Evolutionary conservation across 805 yeast species (phyloP).

Genomic region (Yamadazyma philogaea): DNA sequence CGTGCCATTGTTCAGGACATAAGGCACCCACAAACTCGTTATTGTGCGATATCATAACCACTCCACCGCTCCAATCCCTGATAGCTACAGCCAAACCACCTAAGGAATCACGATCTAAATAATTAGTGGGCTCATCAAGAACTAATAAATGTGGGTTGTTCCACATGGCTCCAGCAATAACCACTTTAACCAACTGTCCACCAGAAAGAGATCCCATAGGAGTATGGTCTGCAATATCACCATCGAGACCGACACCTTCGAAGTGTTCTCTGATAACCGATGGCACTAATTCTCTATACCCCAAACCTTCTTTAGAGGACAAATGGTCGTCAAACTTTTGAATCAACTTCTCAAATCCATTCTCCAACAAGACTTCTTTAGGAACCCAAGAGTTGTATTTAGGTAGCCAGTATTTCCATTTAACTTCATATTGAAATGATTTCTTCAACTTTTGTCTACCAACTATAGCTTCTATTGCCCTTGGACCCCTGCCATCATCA

Average conservation of each 20-base stretch:
- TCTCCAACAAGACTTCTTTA: slow-evolving; percentile 73
- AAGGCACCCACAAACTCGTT: slow-evolving; percentile 95
- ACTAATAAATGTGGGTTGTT: slow-evolving; percentile 96
- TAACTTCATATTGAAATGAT: slow-evolving; percentile 93
- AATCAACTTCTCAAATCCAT: slow-evolving; percentile 43
- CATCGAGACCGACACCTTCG: slow-evolving; percentile 95
- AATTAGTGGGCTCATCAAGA: slow-evolving; percentile 97
- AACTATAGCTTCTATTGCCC: slow-evolving; percentile 89
- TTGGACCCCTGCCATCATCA: slow-evolving; percentile 83
- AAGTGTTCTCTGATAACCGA: slow-evolving; percentile 93
- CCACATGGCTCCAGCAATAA: slow-evolving; percentile 99
- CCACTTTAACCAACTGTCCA: slow-evolving; percentile 97
- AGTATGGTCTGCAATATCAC: slow-evolving; percentile 97
- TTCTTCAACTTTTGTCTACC: slow-evolving; percentile 97
- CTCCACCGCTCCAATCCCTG: slow-evolving; percentile 98
- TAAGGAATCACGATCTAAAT: slow-evolving; percentile 94
- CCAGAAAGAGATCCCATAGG: slow-evolving; percentile 96
- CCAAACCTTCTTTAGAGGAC: slow-evolving; percentile 49
- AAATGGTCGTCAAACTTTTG: slow-evolving; percentile 48
- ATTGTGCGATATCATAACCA: slow-evolving; percentile 97
- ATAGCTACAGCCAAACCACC: slow-evolving; percentile 98
- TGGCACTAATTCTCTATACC: slow-evolving; percentile 61
- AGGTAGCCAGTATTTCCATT: slow-evolving; percentile 86
- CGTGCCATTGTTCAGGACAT: slow-evolving; percentile 98
- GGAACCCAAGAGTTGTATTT: slow-evolving; percentile 93